phyloP scores from a whole-genome alignment of 1,284 basidiomycete species.

The Apiotrichum akiyoshidainum region DNA sequence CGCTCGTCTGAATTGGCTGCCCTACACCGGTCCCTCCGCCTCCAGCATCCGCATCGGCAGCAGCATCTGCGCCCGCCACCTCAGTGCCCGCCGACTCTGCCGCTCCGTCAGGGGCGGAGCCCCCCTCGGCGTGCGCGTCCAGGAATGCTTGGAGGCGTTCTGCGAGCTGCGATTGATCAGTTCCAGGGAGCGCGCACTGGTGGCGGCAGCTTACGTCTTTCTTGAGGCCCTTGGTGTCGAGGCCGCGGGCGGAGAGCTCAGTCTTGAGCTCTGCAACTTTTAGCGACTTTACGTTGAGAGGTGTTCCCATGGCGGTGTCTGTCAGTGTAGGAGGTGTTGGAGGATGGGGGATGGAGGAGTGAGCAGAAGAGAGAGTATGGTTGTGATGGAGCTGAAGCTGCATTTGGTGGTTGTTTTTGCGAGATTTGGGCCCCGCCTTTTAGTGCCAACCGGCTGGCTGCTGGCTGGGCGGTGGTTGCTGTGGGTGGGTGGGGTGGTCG shows the following conservation, averaged over 20 bases:
- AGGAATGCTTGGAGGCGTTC: conserved; percentile 31
- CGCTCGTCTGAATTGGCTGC: too few relatives aligned
- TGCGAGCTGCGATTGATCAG: conserved; percentile 31
- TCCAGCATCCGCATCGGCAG: too few relatives aligned
- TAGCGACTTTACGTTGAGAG: conserved; percentile 19
- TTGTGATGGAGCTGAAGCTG: too few relatives aligned
- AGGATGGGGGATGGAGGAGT: neutral
- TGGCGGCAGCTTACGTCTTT: conserved; percentile 40
- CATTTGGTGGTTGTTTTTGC: too few relatives aligned
- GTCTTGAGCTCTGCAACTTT: conserved; percentile 49
- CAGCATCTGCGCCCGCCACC: neutral
- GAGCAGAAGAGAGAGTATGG: neutral
- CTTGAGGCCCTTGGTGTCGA: conserved; percentile 44
- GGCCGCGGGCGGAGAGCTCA: conserved; percentile 43
- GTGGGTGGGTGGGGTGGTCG: too few relatives aligned
- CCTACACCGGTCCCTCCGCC: neutral
- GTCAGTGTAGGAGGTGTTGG: too few relatives aligned
- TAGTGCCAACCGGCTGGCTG: too few relatives aligned
- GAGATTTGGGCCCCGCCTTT: too few relatives aligned
- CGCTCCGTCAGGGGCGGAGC: neutral
- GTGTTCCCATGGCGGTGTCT: neutral
- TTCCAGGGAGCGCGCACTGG: neutral
- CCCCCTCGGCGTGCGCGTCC: conserved; percentile 1
- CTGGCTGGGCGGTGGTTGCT: too few relatives aligned
- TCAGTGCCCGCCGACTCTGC: neutral